phyloP scores from a whole-genome alignment of 1,284 basidiomycete genomes.

The Boletus sp. region DNA sequence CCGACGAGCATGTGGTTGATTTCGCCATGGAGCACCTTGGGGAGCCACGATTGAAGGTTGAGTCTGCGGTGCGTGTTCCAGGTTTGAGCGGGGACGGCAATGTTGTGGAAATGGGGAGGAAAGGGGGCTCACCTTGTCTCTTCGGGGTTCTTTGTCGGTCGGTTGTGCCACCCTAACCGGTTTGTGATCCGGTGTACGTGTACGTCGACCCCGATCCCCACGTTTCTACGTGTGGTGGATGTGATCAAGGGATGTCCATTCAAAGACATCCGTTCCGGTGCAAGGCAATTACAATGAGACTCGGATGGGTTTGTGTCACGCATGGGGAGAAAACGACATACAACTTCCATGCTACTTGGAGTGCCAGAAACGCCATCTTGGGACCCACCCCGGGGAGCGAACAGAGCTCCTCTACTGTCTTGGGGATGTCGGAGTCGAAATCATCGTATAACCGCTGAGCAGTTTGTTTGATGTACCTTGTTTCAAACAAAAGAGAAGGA shows the following conservation, averaged over 20 bases:
- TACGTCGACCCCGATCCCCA: conserved; percentile 95
- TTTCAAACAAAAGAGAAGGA: not conserved
- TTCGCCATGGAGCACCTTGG: conserved; percentile 71
- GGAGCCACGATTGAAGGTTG: conserved; percentile 91
- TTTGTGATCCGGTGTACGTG: conserved; percentile 97
- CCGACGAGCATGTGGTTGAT: conserved; percentile 91
- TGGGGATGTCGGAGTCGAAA: conserved; percentile 79
- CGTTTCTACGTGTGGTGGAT: conserved; percentile 54
- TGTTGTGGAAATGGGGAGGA: not conserved
- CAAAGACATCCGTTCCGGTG: not conserved
- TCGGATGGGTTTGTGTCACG: not conserved
- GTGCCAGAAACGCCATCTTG: conserved; percentile 87
- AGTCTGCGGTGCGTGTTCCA: conserved; percentile 46
- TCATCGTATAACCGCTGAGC: conserved; percentile 67
- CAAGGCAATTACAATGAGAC: not conserved
- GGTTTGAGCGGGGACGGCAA: not conserved
- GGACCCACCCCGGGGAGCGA: conserved; percentile 86
- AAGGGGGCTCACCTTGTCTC: conserved; percentile 64
- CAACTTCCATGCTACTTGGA: conserved; percentile 87
- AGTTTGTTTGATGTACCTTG: conserved; percentile 72
- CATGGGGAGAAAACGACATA: conserved; percentile 35
- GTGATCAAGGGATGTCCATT: not conserved
- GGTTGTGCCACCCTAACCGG: conserved; percentile 87
- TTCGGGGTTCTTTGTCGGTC: conserved; percentile 83
- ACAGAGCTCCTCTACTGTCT: conserved; percentile 83